Evolutionary conservation across 805 yeast species (phyloP).

Genomic region (Saccharomyces kudriavzevii): DNA sequence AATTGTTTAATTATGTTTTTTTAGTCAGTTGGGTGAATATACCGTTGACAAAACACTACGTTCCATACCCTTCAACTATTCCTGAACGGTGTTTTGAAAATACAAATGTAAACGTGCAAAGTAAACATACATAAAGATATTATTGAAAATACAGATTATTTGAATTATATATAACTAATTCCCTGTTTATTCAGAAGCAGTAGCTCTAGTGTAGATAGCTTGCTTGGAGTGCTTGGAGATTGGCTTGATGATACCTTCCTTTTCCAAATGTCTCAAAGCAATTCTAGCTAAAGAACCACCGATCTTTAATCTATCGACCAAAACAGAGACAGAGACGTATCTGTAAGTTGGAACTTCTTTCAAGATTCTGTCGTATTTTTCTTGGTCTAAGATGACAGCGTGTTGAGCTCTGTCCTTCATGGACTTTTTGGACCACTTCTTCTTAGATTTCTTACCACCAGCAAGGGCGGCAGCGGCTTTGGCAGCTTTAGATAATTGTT

Average conservation of each 20-base stretch:
- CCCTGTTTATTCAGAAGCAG: constrained; percentile 46
- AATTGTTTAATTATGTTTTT: neutral
- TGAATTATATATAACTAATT: neutral
- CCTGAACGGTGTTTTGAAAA: neutral
- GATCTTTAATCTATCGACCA: constrained; percentile 98
- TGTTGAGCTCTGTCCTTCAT: constrained; percentile 99
- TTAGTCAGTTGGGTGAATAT: too few species aligned
- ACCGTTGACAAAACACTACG: too few species aligned
- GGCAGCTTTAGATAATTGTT: constrained; percentile 98
- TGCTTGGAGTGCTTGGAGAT: constrained; percentile 94
- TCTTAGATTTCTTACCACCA: constrained; percentile 99
- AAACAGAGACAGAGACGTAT: constrained; percentile 94
- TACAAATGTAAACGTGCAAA: neutral
- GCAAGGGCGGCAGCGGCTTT: constrained; percentile 99
- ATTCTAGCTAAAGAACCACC: constrained; percentile 99
- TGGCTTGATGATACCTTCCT: constrained; percentile 89
- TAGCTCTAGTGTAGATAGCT: constrained; percentile 86
- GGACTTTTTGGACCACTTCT: constrained; percentile 99
- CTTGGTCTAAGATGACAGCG: constrained; percentile 94
- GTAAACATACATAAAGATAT: neutral
- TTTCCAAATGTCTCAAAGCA: constrained; percentile 92
- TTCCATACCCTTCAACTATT: too few species aligned
- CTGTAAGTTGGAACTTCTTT: constrained; percentile 99
- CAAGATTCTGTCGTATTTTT: constrained; percentile 96
- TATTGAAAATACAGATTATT: neutral